phyloP scores from a whole-genome alignment of 2,329 filamentous ascomycete species.

The Cladosporium sp. region DNA sequence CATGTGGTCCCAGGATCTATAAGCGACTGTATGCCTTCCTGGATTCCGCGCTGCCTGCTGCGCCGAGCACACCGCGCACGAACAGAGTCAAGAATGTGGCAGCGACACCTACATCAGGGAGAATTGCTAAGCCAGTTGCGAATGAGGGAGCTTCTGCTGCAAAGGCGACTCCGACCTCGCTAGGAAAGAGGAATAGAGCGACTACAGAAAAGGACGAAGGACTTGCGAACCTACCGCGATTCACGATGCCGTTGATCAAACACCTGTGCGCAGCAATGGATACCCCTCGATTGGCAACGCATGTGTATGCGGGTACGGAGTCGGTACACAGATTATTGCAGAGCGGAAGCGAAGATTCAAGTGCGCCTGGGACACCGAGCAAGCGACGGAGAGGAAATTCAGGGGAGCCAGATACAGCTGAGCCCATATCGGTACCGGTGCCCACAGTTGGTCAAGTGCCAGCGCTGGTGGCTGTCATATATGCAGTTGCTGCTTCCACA shows the following conservation, averaged over 20 bases:
- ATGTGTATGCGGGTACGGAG: constrained; percentile 67
- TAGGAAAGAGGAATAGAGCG: constrained; percentile 6
- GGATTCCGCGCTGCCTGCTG: constrained; percentile 56
- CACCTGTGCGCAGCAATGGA: constrained; percentile 58
- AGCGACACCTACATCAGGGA: background rate
- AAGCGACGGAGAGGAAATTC: background rate
- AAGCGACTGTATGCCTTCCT: constrained; percentile 77
- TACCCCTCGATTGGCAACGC: constrained; percentile 58
- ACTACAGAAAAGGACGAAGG: background rate
- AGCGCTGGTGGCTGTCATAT: background rate
- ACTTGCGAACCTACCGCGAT: background rate
- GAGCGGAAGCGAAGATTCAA: background rate
- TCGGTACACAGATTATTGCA: constrained; percentile 33
- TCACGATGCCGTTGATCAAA: constrained; percentile 41
- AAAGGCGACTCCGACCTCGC: constrained; percentile 1
- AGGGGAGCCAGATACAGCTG: background rate
- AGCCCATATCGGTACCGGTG: background rate
- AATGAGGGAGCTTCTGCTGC: background rate
- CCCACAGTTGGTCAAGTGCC: background rate
- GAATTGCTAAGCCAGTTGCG: background rate
- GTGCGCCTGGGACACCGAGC: constrained; percentile 1
- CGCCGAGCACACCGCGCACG: constrained; percentile 32
- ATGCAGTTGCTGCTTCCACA: background rate
- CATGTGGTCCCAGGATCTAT: constrained; percentile 74
- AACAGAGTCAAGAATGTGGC: constrained; percentile 7